phyloP scores from a whole-genome alignment of 305 asterid species.

The Stenogyne calaminthoides region DNA sequence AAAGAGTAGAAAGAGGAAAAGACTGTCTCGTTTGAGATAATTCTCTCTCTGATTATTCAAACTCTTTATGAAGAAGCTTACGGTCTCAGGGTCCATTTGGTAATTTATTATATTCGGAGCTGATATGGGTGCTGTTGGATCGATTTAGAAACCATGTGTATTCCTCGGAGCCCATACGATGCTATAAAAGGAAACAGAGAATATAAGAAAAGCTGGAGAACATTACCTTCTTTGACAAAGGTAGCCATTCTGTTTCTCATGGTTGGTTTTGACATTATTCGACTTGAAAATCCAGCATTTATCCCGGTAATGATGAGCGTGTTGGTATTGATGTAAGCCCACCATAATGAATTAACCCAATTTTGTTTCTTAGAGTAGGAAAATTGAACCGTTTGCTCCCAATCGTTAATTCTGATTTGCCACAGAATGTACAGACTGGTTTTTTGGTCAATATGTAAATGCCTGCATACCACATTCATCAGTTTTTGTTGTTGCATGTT shows the following conservation, averaged over 20 bases:
- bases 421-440: conserved; percentile 11
- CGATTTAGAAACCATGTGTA: not conserved
- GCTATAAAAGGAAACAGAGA: not conserved
- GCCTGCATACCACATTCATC: not conserved
- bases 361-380: conserved; percentile 31
- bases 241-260: conserved; percentile 18
- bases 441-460: not conserved
- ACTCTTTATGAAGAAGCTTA: conserved; percentile 5
- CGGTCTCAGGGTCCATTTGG: conserved; percentile 10
- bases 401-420: not conserved
- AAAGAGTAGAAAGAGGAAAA: conserved; percentile 68
- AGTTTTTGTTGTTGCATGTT: not conserved
- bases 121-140: not conserved
- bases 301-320: conserved; percentile 1
- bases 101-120: too few species aligned
- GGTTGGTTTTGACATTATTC: not conserved
- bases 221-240: conserved; percentile 1
- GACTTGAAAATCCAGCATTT: not conserved
- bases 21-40: conserved; percentile 59
- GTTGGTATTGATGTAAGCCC: conserved; percentile 7
- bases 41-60: conserved; percentile 18
- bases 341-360: conserved; percentile 1
- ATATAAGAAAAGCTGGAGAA: not conserved
- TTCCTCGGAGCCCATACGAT: conserved; percentile 1
- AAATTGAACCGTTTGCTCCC: not conserved